Base-by-base conservation (phyloP, 116 monocot genomes). In the Iris pallida region DNA sequence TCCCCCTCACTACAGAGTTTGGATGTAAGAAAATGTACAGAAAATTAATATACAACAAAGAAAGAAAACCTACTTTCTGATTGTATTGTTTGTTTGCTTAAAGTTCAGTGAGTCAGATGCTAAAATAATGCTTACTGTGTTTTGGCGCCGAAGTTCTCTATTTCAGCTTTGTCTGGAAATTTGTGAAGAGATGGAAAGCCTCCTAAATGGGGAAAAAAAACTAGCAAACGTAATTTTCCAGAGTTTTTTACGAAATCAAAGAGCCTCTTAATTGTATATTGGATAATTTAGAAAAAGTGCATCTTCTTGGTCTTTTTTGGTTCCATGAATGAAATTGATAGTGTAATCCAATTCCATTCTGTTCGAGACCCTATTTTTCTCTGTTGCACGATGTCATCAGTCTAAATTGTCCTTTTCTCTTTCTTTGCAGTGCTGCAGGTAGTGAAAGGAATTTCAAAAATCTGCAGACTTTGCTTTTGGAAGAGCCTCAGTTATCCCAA, bases 401-500 rank as follows among this genome's bases (percentile, higher is more conserved):
- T 68, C 3, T 54, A 20, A 17, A 9, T 45, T 14, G 19, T 62
- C 20, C 17, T 54, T 15, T 45, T 42, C 5, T 1, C 56, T 5
- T 45, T 20, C 45, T 53, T 61, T 13, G 41, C 59, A 51, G 20
- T 64, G 71, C 42, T 45, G 52, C 47, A 41, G 64, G 57, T 8
- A 51, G 56, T 43, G 16, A 79, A 63, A 45, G 13, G 8, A 53
- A 55, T 55, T 15, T 63, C 10, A 80, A 75, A 68, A 53, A 55
- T 47, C 61, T 94, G 53, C 78, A 82, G 69, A 79, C 82, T 18
- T 69, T 90, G 79, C 80, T 90, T 65, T 68, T 90, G 64, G 73
- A 85, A 78, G 94, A 94, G 51, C 85, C 80, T 20, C 90, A 94
- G 74, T 70, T 94, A 44, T 82, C 80, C 9, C 94, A 87, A 45